Percentiles rank a stretch among this genome's conserved stretches.
These are phyloP conservation scores for Logfia minima DNA, from an alignment of 129 eudicot genomes.

Conservation along the genomic window DNA sequence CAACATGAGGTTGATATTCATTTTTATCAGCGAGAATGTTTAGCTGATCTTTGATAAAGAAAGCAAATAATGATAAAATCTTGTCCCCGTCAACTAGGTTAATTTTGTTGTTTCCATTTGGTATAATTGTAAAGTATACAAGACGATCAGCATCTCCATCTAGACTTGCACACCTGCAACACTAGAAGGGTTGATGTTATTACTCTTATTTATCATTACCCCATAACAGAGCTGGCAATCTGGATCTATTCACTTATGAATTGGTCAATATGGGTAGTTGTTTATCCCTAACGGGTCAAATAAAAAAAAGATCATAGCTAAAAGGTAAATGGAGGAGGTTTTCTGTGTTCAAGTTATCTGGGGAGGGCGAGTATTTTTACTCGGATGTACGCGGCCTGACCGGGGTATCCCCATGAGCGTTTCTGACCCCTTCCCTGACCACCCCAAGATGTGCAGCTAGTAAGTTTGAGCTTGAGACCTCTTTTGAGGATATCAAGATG, in stretches of 20 bases:
- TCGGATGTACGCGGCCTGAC: too few relatives aligned
- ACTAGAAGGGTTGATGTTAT: conserved; percentile 40
- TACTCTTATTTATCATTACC: conserved; percentile 23
- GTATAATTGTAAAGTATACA: conserved; percentile 57
- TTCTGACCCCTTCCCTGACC: too few relatives aligned
- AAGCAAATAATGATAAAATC: conserved; percentile 75
- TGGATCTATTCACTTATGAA: not conserved
- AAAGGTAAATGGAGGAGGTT: not conserved
- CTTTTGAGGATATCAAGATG: too few relatives aligned
- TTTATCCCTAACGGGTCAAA: not conserved
- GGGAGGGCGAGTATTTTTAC: too few relatives aligned
- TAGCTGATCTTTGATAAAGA: conserved; percentile 71
- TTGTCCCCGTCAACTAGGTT: conserved; percentile 91
- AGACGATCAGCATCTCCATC: conserved; percentile 98
- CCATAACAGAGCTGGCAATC: not conserved
- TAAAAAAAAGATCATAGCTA: too few relatives aligned
- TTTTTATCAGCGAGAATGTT: conserved; percentile 41
- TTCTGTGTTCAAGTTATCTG: too few relatives aligned
- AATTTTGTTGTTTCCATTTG: conserved; percentile 52
- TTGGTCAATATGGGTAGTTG: not conserved
- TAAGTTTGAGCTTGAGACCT: too few relatives aligned
- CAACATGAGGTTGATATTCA: conserved; percentile 50
- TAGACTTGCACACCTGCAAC: conserved; percentile 95
- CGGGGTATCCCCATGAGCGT: too few relatives aligned
- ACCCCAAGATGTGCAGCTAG: too few relatives aligned